Evolutionary conservation across 768 basidiomycete species (phyloP).

Genomic region (Trametes cingulata): DNA sequence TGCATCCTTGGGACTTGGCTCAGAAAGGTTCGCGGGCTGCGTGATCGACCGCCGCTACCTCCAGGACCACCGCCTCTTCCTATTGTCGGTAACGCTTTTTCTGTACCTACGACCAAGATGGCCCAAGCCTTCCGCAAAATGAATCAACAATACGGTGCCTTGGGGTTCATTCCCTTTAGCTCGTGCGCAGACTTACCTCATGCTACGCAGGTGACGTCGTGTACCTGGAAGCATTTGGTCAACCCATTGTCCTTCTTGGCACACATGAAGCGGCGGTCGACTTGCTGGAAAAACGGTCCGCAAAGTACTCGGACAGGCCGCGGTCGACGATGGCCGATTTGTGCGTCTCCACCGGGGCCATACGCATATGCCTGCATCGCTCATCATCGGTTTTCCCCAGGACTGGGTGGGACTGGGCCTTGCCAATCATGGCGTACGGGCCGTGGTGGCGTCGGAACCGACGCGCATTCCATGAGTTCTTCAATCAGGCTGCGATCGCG

Average conservation of each 20-base stretch:
- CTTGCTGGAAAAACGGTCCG: conserved; percentile 24
- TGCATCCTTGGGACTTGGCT: too few species aligned
- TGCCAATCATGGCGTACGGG: conserved; percentile 5
- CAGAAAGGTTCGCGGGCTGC: too few species aligned
- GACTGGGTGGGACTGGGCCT: neutral
- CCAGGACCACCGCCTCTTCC: conserved; percentile 4
- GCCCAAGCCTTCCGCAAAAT: neutral
- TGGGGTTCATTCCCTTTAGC: neutral
- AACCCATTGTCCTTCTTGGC: conserved; percentile 17
- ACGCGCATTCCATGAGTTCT: conserved; percentile 3
- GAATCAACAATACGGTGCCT: neutral
- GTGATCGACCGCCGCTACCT: neutral
- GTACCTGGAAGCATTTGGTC: conserved; percentile 17
- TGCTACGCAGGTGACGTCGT: conserved; percentile 15
- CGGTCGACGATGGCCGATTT: neutral
- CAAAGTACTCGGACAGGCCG: conserved; percentile 23
- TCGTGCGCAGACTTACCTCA: too few species aligned
- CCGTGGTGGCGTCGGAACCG: conserved; percentile 7
- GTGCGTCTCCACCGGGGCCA: conserved; percentile 4
- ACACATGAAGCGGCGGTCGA: conserved; percentile 15
- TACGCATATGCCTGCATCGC: too few species aligned
- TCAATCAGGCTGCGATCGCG: neutral
- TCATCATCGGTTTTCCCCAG: neutral
- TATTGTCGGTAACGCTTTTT: conserved; percentile 1
- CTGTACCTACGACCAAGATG: neutral